Conservation (phyloP, 1,139 yeast genomes). For the Yamadazyma atlantica region DNA sequence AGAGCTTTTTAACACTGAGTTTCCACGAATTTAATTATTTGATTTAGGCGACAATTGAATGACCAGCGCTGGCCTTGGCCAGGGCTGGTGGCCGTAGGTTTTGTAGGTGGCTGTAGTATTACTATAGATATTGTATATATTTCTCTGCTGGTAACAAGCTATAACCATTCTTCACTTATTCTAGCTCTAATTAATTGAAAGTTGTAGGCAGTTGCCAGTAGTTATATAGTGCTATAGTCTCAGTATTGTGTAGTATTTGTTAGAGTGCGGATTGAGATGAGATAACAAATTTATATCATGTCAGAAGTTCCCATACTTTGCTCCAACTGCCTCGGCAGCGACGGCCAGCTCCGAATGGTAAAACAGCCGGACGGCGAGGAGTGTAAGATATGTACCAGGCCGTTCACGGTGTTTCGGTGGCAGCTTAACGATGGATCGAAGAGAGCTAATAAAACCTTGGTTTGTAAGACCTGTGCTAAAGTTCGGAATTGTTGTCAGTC, state of each 20-base stretch:
- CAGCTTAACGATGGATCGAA: conserved; percentile 35
- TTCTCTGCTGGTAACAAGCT: no score
- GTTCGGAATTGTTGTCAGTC: conserved; percentile 83
- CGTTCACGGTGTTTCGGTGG: conserved; percentile 84
- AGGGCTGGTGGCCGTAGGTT: no score
- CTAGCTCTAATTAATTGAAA: no score
- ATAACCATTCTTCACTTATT: no score
- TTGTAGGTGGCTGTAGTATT: no score
- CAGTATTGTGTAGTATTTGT: no score
- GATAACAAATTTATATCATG: neutral
- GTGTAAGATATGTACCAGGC: conserved; percentile 78
- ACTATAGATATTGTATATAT: no score
- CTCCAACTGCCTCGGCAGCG: conserved; percentile 67
- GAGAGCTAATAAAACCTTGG: conserved; percentile 50
- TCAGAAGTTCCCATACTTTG: conserved; percentile 81
- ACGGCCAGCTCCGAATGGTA: conserved; percentile 65
- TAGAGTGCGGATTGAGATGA: no score
- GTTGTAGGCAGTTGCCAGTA: no score
- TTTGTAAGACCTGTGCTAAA: conserved; percentile 78
- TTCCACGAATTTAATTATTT: conserved; percentile 5
- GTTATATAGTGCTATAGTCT: no score
- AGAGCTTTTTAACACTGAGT: conserved; percentile 74
- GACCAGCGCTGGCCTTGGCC: no score
- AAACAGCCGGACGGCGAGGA: conserved; percentile 74
- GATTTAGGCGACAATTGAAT: no score